Evolutionary conservation across 441 rosid species (phyloP).

Genomic region (Gossypium lobatum): DNA sequence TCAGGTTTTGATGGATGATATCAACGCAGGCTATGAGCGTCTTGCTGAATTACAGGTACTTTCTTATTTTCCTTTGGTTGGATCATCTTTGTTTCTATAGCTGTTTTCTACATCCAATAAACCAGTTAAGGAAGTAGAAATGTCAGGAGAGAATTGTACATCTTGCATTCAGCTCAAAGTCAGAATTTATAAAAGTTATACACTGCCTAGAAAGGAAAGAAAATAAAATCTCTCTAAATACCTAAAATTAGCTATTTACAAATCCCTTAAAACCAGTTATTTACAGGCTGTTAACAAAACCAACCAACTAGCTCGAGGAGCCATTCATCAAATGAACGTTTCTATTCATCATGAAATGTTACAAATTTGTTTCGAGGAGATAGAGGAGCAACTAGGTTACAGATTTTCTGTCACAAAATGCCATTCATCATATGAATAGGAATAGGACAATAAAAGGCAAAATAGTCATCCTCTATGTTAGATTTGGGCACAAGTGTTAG

Average conservation of each 20-base stretch:
- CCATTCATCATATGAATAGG: neutral
- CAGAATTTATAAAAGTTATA: too few species aligned
- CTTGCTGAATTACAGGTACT: slow-evolving; percentile 82
- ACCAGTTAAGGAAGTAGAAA: neutral
- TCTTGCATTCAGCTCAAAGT: too few species aligned
- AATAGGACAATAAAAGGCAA: too few species aligned
- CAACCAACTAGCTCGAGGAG: neutral
- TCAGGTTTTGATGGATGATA: slow-evolving; percentile 86
- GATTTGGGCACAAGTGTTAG: too few species aligned
- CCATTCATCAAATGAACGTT: neutral
- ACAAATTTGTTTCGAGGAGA: neutral
- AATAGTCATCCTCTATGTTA: too few species aligned
- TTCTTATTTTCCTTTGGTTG: slow-evolving; percentile 8
- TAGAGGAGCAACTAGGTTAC: neutral
- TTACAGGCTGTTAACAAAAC: too few species aligned
- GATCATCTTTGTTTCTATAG: neutral
- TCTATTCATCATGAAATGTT: neutral
- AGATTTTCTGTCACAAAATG: neutral
- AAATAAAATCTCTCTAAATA: too few species aligned
- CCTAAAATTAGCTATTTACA: too few species aligned
- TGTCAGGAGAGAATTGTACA: too few species aligned
- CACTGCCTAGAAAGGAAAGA: too few species aligned
- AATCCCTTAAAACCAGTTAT: too few species aligned
- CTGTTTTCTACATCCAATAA: neutral
- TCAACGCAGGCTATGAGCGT: slow-evolving; percentile 83